Evolutionary conservation across 441 rosid genomes (phyloP), one percentile per base, ranked within the genome.

Genomic region (Viola pubescens): DNA sequence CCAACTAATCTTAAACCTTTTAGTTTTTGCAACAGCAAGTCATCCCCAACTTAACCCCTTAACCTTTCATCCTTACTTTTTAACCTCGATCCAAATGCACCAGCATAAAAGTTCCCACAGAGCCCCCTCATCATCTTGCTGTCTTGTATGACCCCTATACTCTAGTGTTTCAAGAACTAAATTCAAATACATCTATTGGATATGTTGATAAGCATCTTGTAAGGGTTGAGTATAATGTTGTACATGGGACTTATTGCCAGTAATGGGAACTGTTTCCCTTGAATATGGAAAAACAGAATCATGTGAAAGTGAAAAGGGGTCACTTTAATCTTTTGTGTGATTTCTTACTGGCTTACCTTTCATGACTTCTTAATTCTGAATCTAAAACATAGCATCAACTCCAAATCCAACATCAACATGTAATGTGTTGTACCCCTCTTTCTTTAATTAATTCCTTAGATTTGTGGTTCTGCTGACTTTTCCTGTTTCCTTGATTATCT

Each of bases 401-500:
- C 51, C 12, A n/a, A 12, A n/a, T 48, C 8, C 13, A 4, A 12
- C 14, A 48, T 48, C 51, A 19, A 50, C 41, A 1, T 60, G 56
- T 47, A 39, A 60, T 49, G 4, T 10, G 6, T 19, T 19, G 26
- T 19, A 19, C 37, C 16, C 45, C n/a, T 61, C n/a, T 43, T 52
- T 43, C 12, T 3, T 26, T 19, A 8, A 57, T 14, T 26, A 45
- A 7, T 37, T 5, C 37, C 6, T n/a, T 19, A 19, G 26, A 19
- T 19, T 19, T 19, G 26, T 41, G 40, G 49, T 7, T 1, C 41
- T 56, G 26, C 26, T 19, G 26, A 19, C 26, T 19, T 58, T 39
- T 44, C 39, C 8, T 47, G 37, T 54, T 59, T 66, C 19, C 19
- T 40, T 48, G 16, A 43, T 54, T 19, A 39, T 26, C 39, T 34